These are phyloP conservation scores for Colletotrichum limetticola DNA, from an alignment of 2,329 filamentous ascomycete species.

Conservation along the genomic window DNA sequence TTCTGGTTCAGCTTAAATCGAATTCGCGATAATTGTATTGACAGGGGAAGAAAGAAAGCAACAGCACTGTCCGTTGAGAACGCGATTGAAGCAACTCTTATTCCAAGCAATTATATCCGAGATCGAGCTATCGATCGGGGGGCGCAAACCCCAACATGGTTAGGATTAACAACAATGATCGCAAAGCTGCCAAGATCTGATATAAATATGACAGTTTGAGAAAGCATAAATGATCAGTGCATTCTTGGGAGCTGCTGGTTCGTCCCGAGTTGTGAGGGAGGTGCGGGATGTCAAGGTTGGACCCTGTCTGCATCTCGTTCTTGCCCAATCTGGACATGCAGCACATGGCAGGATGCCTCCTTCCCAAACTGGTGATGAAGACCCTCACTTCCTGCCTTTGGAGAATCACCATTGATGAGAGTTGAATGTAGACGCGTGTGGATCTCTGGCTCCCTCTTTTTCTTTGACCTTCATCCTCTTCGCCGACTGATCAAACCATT, in stretches of 20 bases:
- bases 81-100: background rate
- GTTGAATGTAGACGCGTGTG: background rate
- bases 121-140: background rate
- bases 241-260: constrained; percentile 5
- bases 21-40: background rate
- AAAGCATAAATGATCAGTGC: background rate
- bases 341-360: background rate
- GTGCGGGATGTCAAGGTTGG: constrained; percentile 19
- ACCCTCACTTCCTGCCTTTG: background rate
- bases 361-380: background rate
- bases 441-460: background rate
- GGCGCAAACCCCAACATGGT: background rate
- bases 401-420: too few species aligned
- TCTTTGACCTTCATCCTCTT: too few species aligned
- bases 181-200: background rate
- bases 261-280: constrained; percentile 24
- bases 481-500: too few species aligned
- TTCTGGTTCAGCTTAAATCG: background rate
- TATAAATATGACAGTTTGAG: background rate
- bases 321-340: background rate
- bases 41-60: background rate
- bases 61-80: background rate
- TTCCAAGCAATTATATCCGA: background rate
- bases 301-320: constrained; percentile 4
- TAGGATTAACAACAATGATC: background rate